phyloP scores from a whole-genome alignment of 2,329 filamentous ascomycete species.

The Berkeleyomyces rouxiae region DNA sequence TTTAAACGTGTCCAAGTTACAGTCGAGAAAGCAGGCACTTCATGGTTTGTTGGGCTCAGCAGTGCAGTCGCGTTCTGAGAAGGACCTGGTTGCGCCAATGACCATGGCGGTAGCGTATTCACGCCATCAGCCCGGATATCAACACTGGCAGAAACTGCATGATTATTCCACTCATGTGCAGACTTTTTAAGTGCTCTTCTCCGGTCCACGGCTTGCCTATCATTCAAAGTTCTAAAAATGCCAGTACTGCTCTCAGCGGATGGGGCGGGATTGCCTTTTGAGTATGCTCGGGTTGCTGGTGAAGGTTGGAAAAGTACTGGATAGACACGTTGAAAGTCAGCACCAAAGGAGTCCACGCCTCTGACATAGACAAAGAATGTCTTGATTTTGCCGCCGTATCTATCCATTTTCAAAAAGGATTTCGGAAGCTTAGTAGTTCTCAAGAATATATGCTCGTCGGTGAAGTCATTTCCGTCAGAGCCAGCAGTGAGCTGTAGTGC shows the following conservation, averaged over 20 bases:
- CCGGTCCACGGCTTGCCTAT: background rate
- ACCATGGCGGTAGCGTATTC: background rate
- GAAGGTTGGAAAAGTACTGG: constrained; percentile 3
- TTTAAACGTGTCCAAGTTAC: background rate
- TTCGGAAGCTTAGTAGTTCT: constrained; percentile 1
- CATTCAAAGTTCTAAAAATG: background rate
- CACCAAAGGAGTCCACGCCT: constrained; percentile 5
- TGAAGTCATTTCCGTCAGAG: constrained; percentile 6
- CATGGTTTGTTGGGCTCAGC: background rate
- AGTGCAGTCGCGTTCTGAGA: background rate
- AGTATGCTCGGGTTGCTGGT: background rate
- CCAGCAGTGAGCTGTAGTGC: constrained; percentile 3
- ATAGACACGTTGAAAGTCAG: constrained; percentile 10
- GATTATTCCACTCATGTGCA: background rate
- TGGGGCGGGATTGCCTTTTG: constrained; percentile 6
- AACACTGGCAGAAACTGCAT: background rate
- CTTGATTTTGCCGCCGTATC: background rate
- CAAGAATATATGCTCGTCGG: constrained; percentile 5
- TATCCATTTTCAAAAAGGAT: background rate
- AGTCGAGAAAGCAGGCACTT: background rate
- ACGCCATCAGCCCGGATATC: background rate
- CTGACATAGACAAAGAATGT: constrained; percentile 12
- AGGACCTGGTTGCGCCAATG: background rate
- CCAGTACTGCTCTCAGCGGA: constrained; percentile 7
- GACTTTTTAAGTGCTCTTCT: background rate